Evolutionary conservation across 495 filamentous ascomycete species (phyloP), one percentile per base, ranked within the genome.

Genomic region (Daldinia decipiens): DNA sequence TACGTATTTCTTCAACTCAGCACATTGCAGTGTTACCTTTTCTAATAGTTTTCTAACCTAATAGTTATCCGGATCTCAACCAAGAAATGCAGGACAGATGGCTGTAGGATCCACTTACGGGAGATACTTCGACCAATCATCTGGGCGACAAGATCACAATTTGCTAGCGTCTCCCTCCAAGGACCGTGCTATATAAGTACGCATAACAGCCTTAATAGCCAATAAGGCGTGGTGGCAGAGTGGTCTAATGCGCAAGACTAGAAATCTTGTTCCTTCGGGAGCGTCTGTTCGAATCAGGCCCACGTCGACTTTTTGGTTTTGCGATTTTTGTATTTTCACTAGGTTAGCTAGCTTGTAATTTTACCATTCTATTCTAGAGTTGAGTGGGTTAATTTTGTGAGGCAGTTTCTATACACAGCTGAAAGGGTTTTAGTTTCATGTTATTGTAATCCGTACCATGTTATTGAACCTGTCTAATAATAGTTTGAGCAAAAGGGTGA

Each of bases 211-310:
- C 1, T 7, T 12, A 24, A 52, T 12, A 9, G 13, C 15, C 31
- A 15, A 31, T 5, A 24, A 24, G 63, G 68, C 59, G 68, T 56
- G 47, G 67, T 70, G 67, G 67, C 67, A 54, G 67, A 70, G 67
- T 70, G 67, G 67, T 70, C 67, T 70, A 70, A 63, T 52, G 67
- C 67, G 67, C 47, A 53, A 64, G 67, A 70, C 67, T 70, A 65
- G 67, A 70, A 70, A 70, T 70, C 67, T 65, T 47, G 51, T 70
- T 60, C 67, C 67, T 65, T 70, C 67, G 67, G 67, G 67, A 60
- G 67, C 67, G 67, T 70, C 61, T 70, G 67, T 70, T 70, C 67
- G 67, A 70, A 70, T 70, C 67, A 70, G 61, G 67, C 67, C 67
- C 59, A 62, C 67, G 61, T 70, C 67, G 67, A n/a, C 13, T 60